phyloP scores from a whole-genome alignment of 768 basidiomycete species.

The Mycena latifolia region DNA sequence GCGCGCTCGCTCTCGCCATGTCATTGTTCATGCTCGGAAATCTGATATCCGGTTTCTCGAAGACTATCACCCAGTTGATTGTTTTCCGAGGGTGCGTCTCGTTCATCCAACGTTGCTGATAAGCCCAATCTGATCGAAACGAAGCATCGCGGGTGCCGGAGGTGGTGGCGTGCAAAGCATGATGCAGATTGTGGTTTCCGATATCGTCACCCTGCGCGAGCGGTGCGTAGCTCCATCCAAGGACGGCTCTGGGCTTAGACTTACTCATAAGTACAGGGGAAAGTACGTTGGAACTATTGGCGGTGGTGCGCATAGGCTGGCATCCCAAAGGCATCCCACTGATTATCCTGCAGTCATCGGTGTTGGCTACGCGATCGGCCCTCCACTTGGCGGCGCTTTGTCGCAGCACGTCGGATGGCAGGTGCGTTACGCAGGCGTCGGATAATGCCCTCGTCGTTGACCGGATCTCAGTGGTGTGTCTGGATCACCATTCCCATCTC shows the following conservation, averaged over 20 bases:
- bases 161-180: conserved; percentile 80
- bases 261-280: conserved; percentile 53
- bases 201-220: conserved; percentile 78
- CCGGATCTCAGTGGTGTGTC: conserved; percentile 71
- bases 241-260: not conserved
- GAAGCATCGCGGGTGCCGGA: conserved; percentile 69
- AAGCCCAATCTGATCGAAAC: not conserved
- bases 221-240: conserved; percentile 50
- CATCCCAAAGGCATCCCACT: conserved; percentile 36
- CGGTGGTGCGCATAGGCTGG: conserved; percentile 41
- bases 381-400: conserved; percentile 75
- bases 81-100: conserved; percentile 64
- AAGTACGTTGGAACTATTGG: conserved; percentile 86
- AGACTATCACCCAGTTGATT: conserved; percentile 75
- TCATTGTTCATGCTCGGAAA: conserved; percentile 75
- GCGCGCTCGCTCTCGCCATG: conserved; percentile 68
- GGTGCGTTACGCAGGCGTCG: conserved; percentile 55
- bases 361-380: conserved; percentile 69
- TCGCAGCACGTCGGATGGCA: conserved; percentile 74
- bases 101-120: too few species aligned
- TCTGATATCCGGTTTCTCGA: conserved; percentile 74
- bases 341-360: conserved; percentile 52
- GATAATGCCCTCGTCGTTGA: not conserved
- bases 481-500: conserved; percentile 79
- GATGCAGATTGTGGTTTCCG: conserved; percentile 78